Evolutionary conservation across 768 basidiomycete species (phyloP).

Genomic region (Amanita subjunquillea): DNA sequence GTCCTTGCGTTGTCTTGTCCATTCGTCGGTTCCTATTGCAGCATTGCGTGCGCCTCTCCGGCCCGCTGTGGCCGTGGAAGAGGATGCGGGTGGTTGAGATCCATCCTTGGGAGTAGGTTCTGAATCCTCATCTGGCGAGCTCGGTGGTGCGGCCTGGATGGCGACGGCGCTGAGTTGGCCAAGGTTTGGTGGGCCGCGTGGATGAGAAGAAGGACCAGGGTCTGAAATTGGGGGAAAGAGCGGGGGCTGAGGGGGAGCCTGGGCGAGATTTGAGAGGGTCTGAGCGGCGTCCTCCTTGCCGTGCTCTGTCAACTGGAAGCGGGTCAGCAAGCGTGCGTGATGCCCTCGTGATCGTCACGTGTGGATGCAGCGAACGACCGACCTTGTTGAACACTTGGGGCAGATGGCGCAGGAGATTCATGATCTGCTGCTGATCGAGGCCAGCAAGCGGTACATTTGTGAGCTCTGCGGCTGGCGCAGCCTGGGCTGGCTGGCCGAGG

Average conservation of each 20-base stretch:
- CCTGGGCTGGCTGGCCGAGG: constrained; percentile 21
- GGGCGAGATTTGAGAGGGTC: constrained; percentile 43
- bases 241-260: constrained; percentile 22
- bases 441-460: constrained; percentile 17
- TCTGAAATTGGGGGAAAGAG: constrained; percentile 45
- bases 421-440: constrained; percentile 47
- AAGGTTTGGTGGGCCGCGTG: constrained; percentile 54
- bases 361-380: constrained; percentile 8
- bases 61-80: constrained; percentile 21
- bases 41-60: constrained; percentile 44
- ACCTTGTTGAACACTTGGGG: constrained; percentile 50
- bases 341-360: constrained; percentile 22
- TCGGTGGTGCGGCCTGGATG: constrained; percentile 30
- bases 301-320: constrained; percentile 29
- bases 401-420: constrained; percentile 45
- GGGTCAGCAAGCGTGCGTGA: neutral
- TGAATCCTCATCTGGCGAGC: neutral
- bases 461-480: constrained; percentile 17
- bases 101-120: constrained; percentile 9
- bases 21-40: constrained; percentile 66
- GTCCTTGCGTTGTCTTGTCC: constrained; percentile 72
- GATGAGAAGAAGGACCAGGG: constrained; percentile 66
- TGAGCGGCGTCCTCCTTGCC: constrained; percentile 57
- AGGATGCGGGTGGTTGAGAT: constrained; percentile 9
- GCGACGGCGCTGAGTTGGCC: constrained; percentile 48